Conservation (phyloP, 2,329 filamentous ascomycete species). For the Aureobasidium musti region DNA sequence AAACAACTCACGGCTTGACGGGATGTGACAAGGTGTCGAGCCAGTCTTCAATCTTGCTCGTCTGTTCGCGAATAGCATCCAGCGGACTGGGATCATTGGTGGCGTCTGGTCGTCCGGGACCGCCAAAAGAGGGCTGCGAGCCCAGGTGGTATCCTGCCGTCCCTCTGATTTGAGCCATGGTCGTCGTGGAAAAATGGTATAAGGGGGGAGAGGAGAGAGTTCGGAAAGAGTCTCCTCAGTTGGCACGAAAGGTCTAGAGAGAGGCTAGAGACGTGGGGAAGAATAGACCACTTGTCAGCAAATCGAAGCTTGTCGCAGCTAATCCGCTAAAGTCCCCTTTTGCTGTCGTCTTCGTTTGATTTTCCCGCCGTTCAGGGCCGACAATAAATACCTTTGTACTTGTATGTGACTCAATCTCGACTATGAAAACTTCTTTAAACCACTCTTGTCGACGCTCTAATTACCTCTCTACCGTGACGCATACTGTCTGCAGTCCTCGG, state of each 20-base stretch:
- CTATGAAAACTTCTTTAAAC: background rate
- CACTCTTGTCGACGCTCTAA: background rate
- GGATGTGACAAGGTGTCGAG: constrained; percentile 86
- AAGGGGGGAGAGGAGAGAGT: constrained; percentile 5
- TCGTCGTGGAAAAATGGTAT: constrained; percentile 15
- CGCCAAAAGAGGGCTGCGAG: constrained; percentile 62
- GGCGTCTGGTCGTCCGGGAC: constrained; percentile 59
- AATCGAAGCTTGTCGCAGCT: constrained; percentile 14
- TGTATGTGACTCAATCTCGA: background rate
- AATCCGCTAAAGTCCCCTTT: background rate
- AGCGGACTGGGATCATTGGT: constrained; percentile 73
- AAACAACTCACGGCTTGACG: constrained; percentile 80
- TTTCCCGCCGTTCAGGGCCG: background rate
- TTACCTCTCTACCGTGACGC: background rate
- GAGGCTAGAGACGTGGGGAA: constrained; percentile 23
- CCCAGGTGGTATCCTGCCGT: constrained; percentile 81
- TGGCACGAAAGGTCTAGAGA: constrained; percentile 12
- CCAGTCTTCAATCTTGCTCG: constrained; percentile 96
- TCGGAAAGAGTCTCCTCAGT: background rate
- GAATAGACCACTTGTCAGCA: constrained; percentile 28
- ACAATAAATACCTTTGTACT: constrained; percentile 12
- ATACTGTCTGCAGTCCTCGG: background rate
- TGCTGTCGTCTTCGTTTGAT: constrained; percentile 3
- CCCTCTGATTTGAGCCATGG: constrained; percentile 62
- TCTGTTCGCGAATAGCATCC: constrained; percentile 89